A percentile compares a stretch with the other conserved stretches of the same genome.
phyloP scores from a whole-genome alignment of 1,139 yeast species.

The Barnettozyma hawaiiensis region DNA sequence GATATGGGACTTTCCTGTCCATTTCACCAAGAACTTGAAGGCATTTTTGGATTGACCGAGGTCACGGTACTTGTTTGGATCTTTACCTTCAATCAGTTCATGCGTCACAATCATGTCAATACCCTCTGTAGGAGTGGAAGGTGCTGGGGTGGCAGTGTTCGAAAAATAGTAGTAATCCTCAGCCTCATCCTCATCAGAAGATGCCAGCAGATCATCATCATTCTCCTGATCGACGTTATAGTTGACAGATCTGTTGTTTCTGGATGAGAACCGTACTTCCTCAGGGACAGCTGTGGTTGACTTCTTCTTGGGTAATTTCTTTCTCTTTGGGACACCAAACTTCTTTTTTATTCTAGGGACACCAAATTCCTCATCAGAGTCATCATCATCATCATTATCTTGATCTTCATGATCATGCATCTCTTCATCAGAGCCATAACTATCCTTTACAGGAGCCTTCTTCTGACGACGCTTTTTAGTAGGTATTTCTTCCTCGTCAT shows the following conservation, averaged over 20 bases:
- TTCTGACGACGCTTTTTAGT: constrained; percentile 20
- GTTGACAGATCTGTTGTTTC: constrained; percentile 67
- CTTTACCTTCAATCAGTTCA: constrained; percentile 24
- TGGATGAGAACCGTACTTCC: constrained; percentile 68
- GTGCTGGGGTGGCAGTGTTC: constrained; percentile 14
- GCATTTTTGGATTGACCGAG: constrained; percentile 51
- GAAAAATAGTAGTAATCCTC: constrained; percentile 44
- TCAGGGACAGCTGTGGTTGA: constrained; percentile 24
- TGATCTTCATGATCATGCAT: constrained; percentile 19
- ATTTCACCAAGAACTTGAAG: constrained; percentile 67
- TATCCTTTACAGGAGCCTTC: constrained; percentile 18
- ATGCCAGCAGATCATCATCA: constrained; percentile 53
- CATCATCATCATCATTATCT: constrained; percentile 24
- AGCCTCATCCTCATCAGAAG: constrained; percentile 43
- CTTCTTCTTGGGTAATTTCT: constrained; percentile 19
- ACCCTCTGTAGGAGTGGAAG: constrained; percentile 23
- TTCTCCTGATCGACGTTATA: constrained; percentile 71
- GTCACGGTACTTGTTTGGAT: constrained; percentile 34
- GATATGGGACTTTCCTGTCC: constrained; percentile 84
- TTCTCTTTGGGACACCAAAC: constrained; percentile 20
- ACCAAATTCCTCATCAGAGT: constrained; percentile 31
- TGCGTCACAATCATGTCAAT: constrained; percentile 37
- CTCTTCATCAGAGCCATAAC: constrained; percentile 27
- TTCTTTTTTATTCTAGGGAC: constrained; percentile 25
- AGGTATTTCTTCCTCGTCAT: constrained; percentile 32